A percentile compares a stretch with the other conserved stretches of the same genome.
These are phyloP conservation scores for Cinchona pubescens DNA, from an alignment of 257 asterid genomes.

Conservation along the genomic window DNA sequence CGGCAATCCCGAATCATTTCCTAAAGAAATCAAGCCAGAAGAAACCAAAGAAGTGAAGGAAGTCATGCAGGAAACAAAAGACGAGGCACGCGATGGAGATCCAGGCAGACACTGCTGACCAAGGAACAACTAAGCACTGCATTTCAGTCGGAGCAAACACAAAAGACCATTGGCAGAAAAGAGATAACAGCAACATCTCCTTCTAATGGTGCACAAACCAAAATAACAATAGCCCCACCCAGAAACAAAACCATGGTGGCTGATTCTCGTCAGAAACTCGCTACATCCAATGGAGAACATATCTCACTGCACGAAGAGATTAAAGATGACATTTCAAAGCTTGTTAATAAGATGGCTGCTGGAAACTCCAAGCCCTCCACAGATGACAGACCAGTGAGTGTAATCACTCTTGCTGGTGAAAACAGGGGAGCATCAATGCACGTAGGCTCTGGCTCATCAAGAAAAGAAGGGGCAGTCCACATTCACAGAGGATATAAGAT, in stretches of 20 bases:
- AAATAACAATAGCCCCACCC: conserved; percentile 24
- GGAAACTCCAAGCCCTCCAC: conserved; percentile 31
- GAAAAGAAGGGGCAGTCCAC: conserved; percentile 40
- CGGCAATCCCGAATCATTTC: conserved; percentile 17
- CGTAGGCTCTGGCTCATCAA: conserved; percentile 50
- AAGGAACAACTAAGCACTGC: conserved; percentile 21
- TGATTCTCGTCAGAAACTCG: conserved; percentile 21
- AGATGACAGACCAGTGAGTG: conserved; percentile 44
- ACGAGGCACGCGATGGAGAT: conserved; percentile 23
- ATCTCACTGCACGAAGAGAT: conserved; percentile 37
- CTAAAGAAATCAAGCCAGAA: conserved; percentile 26
- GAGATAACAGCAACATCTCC: conserved; percentile 22
- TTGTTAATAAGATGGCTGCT: conserved; percentile 31
- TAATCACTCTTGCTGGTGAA: conserved; percentile 87
- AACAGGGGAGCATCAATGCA: conserved; percentile 89
- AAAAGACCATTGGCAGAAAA: conserved; percentile 23
- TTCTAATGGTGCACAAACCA: conserved; percentile 27
- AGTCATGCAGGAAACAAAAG: conserved; percentile 29
- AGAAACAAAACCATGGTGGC: conserved; percentile 18
- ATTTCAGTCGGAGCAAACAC: conserved; percentile 25
- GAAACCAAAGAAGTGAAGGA: conserved; percentile 53
- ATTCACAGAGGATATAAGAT: conserved; percentile 71
- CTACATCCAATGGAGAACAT: conserved; percentile 34
- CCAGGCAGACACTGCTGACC: conserved; percentile 23
- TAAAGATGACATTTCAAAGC: conserved; percentile 37